phyloP scores from a whole-genome alignment of 306 rosid genomes.

The Begonia masoniana region DNA sequence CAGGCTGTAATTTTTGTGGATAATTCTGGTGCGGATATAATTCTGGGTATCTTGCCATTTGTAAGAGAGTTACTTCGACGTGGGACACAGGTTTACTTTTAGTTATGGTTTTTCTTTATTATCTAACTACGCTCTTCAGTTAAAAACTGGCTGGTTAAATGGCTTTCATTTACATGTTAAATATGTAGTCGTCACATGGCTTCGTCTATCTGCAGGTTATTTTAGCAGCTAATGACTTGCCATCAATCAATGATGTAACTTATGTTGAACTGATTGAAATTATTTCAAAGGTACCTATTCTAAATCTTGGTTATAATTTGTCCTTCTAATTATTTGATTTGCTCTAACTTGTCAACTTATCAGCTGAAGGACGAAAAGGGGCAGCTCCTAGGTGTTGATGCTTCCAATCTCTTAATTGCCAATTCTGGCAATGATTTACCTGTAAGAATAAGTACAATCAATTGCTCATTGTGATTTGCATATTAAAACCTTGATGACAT shows the following conservation, averaged over 20 bases:
- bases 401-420: constrained; percentile 64
- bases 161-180: no score
- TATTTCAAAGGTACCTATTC: constrained; percentile 42
- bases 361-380: constrained; percentile 77
- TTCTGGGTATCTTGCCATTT: constrained; percentile 91
- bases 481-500: neutral
- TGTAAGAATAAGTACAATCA: constrained; percentile 31
- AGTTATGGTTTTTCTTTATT: constrained; percentile 5
- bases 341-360: constrained; percentile 18
- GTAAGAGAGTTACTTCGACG: constrained; percentile 82
- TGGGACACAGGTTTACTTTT: constrained; percentile 66
- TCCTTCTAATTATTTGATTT: constrained; percentile 11
- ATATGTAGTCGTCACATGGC: no score
- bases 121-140: neutral
- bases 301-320: no score
- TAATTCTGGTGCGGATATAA: constrained; percentile 93
- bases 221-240: constrained; percentile 93
- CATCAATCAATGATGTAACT: constrained; percentile 90
- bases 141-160: no score
- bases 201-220: constrained; percentile 50
- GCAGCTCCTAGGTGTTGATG: constrained; percentile 51
- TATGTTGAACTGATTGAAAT: constrained; percentile 70
- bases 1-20: constrained; percentile 94
- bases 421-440: constrained; percentile 97
- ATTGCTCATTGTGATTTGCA: no score